Evolutionary conservation across 148 eudicot genomes (phyloP), one percentile per base, ranked within the genome.

Genomic region (Polygonum aviculare): DNA sequence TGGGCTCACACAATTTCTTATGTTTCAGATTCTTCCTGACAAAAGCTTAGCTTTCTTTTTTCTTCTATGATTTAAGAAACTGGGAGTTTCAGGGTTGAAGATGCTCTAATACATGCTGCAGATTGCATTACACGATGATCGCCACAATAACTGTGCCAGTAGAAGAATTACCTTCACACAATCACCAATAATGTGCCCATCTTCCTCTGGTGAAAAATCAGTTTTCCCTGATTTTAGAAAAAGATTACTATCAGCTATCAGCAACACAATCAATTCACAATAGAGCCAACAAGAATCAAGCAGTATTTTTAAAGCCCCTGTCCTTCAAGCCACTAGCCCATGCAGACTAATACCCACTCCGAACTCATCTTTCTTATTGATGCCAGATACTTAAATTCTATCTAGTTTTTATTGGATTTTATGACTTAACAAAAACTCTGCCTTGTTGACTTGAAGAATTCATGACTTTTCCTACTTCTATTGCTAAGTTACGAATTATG

Each of bases 111-210:
- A 90, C 85, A 84, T 90, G 90, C 97, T 95, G 87, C 52, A 80
- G 9, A 35, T 67, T 67, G 4, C 5, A 15, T 67, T 67, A 69
- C 21, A 39, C 4, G 38, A 21, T 39, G 49, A 71, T 8, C 33
- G 41, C 47, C 16, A 71, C 26, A 71, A 71, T 16, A 36, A 71
- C 19, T 69, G 12, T 50, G 16, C 5, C 19, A 4, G 12, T 60
- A 21, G 41, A 65, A 14, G 11, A 49, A 15, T 74, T 86, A 89
- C 97, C 96, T 95, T 95, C 82, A 95, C 81, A 81, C 98, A 95
- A 77, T 92, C 98, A 79, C 84, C 97, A 80, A 95, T 89, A 52
- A 95, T 87, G 80, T 95, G 98, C 77, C 91, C 84, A 81, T 95
- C 98, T 82, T 95, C 98, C 15, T 83, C 88, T 12, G 91, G 79